phyloP scores from a whole-genome alignment of 257 asterid genomes.

The Salvia splendens region DNA sequence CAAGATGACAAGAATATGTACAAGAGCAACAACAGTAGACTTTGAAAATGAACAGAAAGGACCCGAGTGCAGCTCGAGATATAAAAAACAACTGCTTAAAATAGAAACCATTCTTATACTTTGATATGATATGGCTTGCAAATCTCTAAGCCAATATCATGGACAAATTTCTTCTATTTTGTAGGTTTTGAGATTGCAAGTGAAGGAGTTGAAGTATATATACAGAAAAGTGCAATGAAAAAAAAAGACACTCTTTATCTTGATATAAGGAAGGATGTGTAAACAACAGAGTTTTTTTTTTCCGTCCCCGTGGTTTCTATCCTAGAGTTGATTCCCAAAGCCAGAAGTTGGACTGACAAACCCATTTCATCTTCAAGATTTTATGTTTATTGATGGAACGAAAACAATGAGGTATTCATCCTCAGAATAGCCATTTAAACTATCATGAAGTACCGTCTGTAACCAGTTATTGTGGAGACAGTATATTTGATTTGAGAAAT shows the following conservation, averaged over 20 bases:
- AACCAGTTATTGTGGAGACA: neutral
- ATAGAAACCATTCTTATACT: slow-evolving; percentile 15
- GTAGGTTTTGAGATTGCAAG: slow-evolving; percentile 19
- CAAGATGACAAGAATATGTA: neutral
- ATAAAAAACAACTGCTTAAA: neutral
- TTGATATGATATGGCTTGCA: slow-evolving; percentile 20
- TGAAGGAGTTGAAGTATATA: slow-evolving; percentile 15
- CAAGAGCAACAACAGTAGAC: neutral
- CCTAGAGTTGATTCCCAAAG: slow-evolving; percentile 5
- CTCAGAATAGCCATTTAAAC: slow-evolving; percentile 13
- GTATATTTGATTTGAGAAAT: slow-evolving; percentile 1
- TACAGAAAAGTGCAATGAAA: neutral
- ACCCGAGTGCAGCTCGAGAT: slow-evolving; percentile 8
- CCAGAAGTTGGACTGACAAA: neutral
- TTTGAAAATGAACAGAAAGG: slow-evolving; percentile 20
- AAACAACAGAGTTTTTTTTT: neutral
- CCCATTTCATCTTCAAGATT: slow-evolving; percentile 4
- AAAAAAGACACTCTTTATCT: neutral
- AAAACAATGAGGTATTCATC: slow-evolving; percentile 3
- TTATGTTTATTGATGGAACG: slow-evolving; percentile 1
- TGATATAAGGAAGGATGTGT: neutral
- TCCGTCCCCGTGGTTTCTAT: slow-evolving; percentile 8
- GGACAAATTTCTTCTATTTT: slow-evolving; percentile 4
- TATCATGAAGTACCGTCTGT: neutral
- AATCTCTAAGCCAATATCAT: slow-evolving; percentile 1